These are phyloP conservation scores for Ogataea saltuana DNA, from an alignment of 805 yeast genomes.

Conservation along the genomic window DNA sequence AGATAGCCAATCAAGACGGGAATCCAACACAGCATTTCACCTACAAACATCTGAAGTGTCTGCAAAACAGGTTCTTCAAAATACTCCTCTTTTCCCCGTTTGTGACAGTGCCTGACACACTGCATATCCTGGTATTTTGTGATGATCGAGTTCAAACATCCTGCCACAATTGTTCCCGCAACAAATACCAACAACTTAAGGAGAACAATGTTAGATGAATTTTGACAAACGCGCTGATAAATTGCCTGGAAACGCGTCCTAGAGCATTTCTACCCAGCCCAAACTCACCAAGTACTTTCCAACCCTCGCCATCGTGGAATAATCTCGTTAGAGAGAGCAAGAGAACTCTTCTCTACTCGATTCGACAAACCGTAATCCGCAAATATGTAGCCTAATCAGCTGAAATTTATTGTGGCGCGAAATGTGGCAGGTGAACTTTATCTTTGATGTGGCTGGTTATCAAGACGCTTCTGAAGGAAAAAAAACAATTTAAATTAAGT, in stretches of 20 bases:
- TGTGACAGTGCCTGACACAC: slow-evolving; percentile 58
- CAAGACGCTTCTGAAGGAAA: not conserved
- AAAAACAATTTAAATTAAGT: not conserved
- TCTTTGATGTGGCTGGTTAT: not conserved
- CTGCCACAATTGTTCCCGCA: slow-evolving; percentile 62
- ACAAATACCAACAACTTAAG: slow-evolving; percentile 35
- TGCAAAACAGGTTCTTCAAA: slow-evolving; percentile 82
- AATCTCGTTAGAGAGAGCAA: not conserved
- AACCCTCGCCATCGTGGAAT: slow-evolving; percentile 5
- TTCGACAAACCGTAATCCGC: too few relatives aligned
- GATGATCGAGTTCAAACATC: slow-evolving; percentile 70
- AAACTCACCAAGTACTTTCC: slow-evolving; percentile 7
- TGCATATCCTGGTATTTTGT: slow-evolving; percentile 78
- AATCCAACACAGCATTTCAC: slow-evolving; percentile 52
- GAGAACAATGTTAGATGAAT: not conserved
- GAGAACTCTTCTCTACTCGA: too few relatives aligned
- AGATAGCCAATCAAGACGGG: slow-evolving; percentile 25
- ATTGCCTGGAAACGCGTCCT: too few relatives aligned
- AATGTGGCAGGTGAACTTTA: not conserved
- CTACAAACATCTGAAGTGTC: slow-evolving; percentile 79
- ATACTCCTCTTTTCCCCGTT: slow-evolving; percentile 45
- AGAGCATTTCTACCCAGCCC: too few relatives aligned
- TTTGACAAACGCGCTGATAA: not conserved
- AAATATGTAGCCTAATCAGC: too few relatives aligned
- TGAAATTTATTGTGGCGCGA: not conserved